Evolutionary conservation across 176 grass and related monocot genomes (phyloP).

Genomic region (Echinochloa phyllopogon): DNA sequence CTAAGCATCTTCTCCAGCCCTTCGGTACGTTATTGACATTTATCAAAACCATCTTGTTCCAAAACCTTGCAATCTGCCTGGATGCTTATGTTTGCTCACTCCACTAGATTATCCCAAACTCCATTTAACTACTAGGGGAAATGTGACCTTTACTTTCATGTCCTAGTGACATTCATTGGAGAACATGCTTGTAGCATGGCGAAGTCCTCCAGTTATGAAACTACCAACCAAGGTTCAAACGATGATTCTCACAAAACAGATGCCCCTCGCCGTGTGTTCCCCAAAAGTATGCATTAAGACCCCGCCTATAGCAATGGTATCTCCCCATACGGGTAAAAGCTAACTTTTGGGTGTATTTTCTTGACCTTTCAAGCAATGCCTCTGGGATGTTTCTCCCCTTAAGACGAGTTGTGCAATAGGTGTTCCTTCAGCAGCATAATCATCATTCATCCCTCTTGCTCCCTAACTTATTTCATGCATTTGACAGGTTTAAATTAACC

Average conservation of each 20-base stretch:
- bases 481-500: not conserved
- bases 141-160: not conserved
- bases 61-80: not conserved
- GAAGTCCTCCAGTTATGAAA: too few relatives aligned
- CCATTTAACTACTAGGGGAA: not conserved
- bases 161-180: not conserved
- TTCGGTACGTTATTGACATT: constrained; percentile 69
- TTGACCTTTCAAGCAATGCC: too few relatives aligned
- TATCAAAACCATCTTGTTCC: constrained; percentile 2
- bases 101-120: not conserved
- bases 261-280: too few relatives aligned
- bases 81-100: not conserved
- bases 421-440: not conserved
- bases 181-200: too few relatives aligned
- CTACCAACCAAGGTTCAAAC: too few relatives aligned
- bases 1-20: constrained; percentile 85
- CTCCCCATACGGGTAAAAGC: too few relatives aligned
- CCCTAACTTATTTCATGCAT: not conserved
- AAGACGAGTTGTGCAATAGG: too few relatives aligned
- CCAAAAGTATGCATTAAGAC: too few relatives aligned
- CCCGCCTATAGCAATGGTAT: too few relatives aligned
- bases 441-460: not conserved
- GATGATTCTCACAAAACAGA: too few relatives aligned
- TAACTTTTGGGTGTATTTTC: too few relatives aligned
- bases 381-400: too few relatives aligned